Conservation (phyloP, 257 asterid genomes). For the Ehretia macrophylla region DNA sequence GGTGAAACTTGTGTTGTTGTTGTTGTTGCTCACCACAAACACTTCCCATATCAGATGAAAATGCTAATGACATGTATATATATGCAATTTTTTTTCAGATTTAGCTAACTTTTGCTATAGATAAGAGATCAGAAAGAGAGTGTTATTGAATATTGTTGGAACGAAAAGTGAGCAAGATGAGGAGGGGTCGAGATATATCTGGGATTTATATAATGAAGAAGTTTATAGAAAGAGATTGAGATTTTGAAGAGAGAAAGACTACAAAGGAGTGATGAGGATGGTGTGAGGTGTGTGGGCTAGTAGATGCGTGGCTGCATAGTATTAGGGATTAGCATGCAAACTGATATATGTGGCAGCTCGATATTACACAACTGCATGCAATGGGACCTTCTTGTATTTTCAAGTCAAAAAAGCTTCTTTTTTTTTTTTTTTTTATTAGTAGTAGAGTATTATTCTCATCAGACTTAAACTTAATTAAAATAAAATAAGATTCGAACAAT, state of each 20-base stretch:
- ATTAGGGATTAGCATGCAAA: conserved; percentile 64
- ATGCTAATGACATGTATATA: neutral
- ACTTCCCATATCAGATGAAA: conserved; percentile 38
- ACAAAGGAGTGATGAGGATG: conserved; percentile 44
- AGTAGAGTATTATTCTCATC: too few relatives aligned
- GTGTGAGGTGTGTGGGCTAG: conserved; percentile 62
- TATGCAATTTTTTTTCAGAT: too few relatives aligned
- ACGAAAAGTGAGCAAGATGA: neutral
- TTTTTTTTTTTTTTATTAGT: too few relatives aligned
- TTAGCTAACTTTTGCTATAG: too few relatives aligned
- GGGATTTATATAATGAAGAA: conserved; percentile 3
- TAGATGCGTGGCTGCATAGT: conserved; percentile 77
- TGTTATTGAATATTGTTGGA: neutral
- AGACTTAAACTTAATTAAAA: too few relatives aligned
- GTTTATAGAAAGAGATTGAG: neutral
- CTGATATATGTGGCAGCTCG: conserved; percentile 68
- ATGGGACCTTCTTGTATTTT: too few relatives aligned
- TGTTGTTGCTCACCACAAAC: conserved; percentile 50
- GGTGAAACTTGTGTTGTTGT: conserved; percentile 52
- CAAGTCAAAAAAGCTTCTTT: conserved; percentile 1
- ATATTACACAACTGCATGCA: conserved; percentile 59
- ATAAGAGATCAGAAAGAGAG: too few relatives aligned
- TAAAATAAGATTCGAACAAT: too few relatives aligned
- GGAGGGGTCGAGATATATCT: conserved; percentile 2
- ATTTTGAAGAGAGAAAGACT: neutral